phyloP scores from a whole-genome alignment of 2,329 filamentous ascomycete species.

The Cladosporium phlei region DNA sequence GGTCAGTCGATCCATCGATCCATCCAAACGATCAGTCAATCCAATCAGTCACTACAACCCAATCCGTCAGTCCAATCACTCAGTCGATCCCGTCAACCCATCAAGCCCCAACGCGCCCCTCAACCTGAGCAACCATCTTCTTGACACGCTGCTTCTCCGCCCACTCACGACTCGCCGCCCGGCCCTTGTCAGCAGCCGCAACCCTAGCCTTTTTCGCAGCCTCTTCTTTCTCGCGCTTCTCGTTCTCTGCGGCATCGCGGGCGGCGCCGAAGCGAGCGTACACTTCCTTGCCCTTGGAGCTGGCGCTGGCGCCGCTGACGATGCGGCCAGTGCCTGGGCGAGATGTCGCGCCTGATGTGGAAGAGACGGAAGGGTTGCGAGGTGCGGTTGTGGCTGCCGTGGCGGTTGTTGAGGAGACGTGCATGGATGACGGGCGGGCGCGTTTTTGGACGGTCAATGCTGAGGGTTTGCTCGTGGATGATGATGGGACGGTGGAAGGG shows the following conservation, averaged over 20 bases:
- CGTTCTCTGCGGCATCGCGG: constrained; percentile 37
- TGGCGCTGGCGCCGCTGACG: constrained; percentile 29
- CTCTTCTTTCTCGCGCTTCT: constrained; percentile 44
- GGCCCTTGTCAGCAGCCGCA: constrained; percentile 43
- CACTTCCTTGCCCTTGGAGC: constrained; percentile 41
- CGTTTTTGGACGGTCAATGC: constrained; percentile 13
- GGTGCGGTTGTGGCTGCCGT: neutral
- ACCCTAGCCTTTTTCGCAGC: constrained; percentile 43
- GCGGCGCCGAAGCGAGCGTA: constrained; percentile 42
- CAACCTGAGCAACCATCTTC: constrained; percentile 22
- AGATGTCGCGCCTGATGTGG: constrained; percentile 16
- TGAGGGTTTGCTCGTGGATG: constrained; percentile 9
- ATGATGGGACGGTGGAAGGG: constrained; percentile 2
- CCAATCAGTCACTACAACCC: neutral
- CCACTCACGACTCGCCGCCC: constrained; percentile 44
- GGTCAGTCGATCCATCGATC: too few species aligned
- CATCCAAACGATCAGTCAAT: neutral
- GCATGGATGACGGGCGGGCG: constrained; percentile 13
- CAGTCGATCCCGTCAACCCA: too few species aligned
- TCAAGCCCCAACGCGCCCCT: neutral
- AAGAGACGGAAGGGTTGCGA: constrained; percentile 10
- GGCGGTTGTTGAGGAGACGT: constrained; percentile 8
- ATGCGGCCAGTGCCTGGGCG: too few species aligned
- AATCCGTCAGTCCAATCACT: neutral
- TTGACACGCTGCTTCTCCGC: constrained; percentile 42